These are phyloP conservation scores for Bruguiera parviflora DNA, from an alignment of 345 rosid species.

Conservation along the genomic window DNA sequence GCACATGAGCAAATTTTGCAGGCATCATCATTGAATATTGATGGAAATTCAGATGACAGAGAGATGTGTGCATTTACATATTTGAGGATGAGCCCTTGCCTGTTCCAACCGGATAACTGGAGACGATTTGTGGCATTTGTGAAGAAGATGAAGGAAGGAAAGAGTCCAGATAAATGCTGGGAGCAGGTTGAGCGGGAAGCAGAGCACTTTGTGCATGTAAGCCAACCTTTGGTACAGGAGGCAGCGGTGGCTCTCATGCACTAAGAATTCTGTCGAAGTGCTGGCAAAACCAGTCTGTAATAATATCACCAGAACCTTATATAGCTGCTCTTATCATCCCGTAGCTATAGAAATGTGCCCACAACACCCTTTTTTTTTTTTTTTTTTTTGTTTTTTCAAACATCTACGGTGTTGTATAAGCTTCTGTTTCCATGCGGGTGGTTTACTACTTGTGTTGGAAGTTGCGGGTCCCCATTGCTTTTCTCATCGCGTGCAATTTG, in stretches of 20 bases:
- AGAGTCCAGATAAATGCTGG: conserved; percentile 44
- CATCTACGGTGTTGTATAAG: no score
- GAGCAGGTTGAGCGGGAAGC: conserved; percentile 97
- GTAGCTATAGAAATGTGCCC: conserved; percentile 16
- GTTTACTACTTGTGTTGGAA: no score
- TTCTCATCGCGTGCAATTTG: no score
- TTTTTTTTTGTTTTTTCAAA: no score
- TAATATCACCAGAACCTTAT: conserved; percentile 11
- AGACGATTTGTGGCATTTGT: conserved; percentile 79
- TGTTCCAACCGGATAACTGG: conserved; percentile 82
- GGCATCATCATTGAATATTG: conserved; percentile 56
- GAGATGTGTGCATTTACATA: conserved; percentile 98
- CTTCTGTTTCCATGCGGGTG: no score
- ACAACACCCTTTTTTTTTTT: not conserved
- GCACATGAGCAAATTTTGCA: conserved; percentile 75
- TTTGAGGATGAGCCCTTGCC: conserved; percentile 80
- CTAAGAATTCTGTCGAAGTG: conserved; percentile 18
- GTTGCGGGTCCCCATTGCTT: no score
- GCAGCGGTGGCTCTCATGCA: conserved; percentile 68
- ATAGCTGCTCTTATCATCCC: conserved; percentile 26
- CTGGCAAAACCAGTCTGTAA: not conserved
- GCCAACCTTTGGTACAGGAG: conserved; percentile 71
- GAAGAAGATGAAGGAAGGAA: conserved; percentile 92
- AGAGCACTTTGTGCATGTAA: conserved; percentile 68
- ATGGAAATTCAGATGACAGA: conserved; percentile 31